Evolutionary conservation across 495 filamentous ascomycete genomes (phyloP), one percentile per base, ranked within the genome.

Genomic region (Penicillium canariense): DNA sequence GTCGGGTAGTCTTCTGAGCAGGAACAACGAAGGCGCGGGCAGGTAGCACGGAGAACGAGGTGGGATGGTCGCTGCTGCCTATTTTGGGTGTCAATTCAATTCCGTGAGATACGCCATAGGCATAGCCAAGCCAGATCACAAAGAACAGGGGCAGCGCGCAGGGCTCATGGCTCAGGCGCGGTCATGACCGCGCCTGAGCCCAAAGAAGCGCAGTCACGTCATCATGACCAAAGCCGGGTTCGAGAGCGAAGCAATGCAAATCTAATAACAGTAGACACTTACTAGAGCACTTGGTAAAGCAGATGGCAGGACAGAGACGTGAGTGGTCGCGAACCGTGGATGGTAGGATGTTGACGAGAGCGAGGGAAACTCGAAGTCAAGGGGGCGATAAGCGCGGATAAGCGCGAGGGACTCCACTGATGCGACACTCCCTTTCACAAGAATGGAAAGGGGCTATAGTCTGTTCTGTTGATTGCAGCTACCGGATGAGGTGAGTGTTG

Each of bases 351-450:
- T 62, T 59, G 62, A 63, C 54, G 44, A 58, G 49, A 40, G 23
- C 31, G 17, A 53, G 47, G 54, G 61, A 67, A 55, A 54, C 55
- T 61, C 47, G 23, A 58, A 68, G 53, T 42, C 65, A 66, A 68
- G 65, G 65, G n/a, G 65, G 62, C 65, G 64, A 67, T 68, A 66
- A 66, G 62, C 62, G 61, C 59, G 59, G 65, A 68, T 68, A 68
- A 66, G 65, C 59, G 54, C 62, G 57, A 61, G 43, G 39, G 49
- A 49, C 59, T 62, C 52, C 60, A 59, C 60, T 46, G 59, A 58
- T 55, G 51, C 46, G 48, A 50, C 31, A 20, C 38, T 30, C 36
- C 27, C 34, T 6, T 32, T 31, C 22, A n/a, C 28, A 14, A 49
- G n/a, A 42, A 44, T 35, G 22, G 36, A 45, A 50, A 55, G 49